These are phyloP conservation scores for Asterella californica DNA, from an alignment of 225 moss, liverwort and hornwort species.

Conservation along the genomic window DNA sequence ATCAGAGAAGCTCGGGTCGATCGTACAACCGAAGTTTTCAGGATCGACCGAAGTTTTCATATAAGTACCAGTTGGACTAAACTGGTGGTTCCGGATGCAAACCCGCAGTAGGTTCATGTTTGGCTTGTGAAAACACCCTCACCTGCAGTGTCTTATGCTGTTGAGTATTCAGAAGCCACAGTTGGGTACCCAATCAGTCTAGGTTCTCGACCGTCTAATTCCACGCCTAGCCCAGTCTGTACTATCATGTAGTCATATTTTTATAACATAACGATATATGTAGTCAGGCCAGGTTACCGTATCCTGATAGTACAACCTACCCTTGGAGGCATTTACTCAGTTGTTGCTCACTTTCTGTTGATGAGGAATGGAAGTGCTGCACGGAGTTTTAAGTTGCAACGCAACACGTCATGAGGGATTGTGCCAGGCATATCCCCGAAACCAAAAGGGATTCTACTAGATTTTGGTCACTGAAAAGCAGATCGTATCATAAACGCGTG, in stretches of 20 bases:
- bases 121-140: not conserved
- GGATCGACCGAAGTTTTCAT: not conserved
- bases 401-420: not conserved
- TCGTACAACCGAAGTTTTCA: not conserved
- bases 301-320: constrained; percentile 1
- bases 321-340: not conserved
- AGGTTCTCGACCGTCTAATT: not conserved
- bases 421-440: not conserved
- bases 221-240: not conserved
- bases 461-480: no score
- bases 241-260: not conserved
- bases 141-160: not conserved
- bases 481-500: no score
- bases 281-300: not conserved
- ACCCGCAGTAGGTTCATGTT: not conserved
- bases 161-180: not conserved
- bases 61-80: not conserved
- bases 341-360: not conserved
- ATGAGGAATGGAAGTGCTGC: not conserved
- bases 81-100: not conserved
- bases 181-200: not conserved
- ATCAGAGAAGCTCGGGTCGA: not conserved
- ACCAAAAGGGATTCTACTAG: not conserved
- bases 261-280: not conserved
- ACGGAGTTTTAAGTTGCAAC: not conserved